These are phyloP conservation scores for Botrytis fabae DNA, from an alignment of 2,329 filamentous ascomycete species.

Conservation along the genomic window DNA sequence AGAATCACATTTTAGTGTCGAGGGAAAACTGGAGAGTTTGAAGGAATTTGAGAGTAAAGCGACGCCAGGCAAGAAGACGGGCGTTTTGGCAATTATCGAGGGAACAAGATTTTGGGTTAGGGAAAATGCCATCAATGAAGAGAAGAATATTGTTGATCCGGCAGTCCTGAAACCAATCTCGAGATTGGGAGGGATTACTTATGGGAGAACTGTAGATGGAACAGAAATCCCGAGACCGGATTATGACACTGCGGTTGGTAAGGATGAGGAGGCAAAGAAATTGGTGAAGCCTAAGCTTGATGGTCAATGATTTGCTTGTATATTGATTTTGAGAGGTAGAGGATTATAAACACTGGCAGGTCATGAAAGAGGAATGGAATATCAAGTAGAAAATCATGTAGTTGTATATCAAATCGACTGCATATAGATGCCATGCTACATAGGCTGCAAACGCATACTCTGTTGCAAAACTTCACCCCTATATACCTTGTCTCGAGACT, in stretches of 20 bases:
- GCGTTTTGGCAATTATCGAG: slow-evolving; percentile 75
- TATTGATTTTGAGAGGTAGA: not conserved
- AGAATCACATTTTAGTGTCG: slow-evolving; percentile 81
- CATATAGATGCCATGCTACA: not conserved
- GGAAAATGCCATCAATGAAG: slow-evolving; percentile 82
- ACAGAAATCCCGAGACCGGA: slow-evolving; percentile 69
- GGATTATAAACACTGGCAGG: not conserved
- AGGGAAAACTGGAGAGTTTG: slow-evolving; percentile 73
- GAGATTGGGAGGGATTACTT: slow-evolving; percentile 83
- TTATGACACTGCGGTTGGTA: slow-evolving; percentile 46
- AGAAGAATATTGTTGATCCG: slow-evolving; percentile 72
- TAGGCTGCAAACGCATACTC: not conserved
- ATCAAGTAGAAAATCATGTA: not conserved
- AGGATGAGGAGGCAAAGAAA: slow-evolving; percentile 56
- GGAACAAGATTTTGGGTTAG: slow-evolving; percentile 85
- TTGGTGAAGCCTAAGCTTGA: slow-evolving; percentile 51
- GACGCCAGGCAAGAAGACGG: slow-evolving; percentile 71
- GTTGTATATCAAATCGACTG: not conserved
- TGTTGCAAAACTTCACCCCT: not conserved
- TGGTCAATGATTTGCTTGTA: slow-evolving; percentile 40
- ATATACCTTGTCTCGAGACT: slow-evolving; percentile 10
- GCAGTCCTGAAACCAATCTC: slow-evolving; percentile 72
- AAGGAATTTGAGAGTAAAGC: slow-evolving; percentile 75
- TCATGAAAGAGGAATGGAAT: not conserved
- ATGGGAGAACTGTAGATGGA: slow-evolving; percentile 67